phyloP scores from a whole-genome alignment of 148 eudicot species.

The Salicornia ramosissima region DNA sequence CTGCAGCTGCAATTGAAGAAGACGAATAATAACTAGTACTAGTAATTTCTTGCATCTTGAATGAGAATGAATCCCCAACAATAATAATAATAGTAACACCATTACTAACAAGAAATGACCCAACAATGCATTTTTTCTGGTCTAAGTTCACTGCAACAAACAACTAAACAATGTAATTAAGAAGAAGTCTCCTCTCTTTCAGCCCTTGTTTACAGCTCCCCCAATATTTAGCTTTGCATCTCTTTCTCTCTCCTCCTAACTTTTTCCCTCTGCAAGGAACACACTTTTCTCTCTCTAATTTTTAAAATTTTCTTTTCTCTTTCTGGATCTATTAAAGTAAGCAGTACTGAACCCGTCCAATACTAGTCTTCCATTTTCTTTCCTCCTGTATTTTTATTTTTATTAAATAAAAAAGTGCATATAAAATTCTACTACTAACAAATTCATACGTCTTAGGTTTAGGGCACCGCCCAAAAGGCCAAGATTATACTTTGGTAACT shows the following conservation, averaged over 20 bases:
- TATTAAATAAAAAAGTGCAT: too few relatives aligned
- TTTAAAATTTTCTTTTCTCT: not conserved
- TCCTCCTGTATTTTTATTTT: too few relatives aligned
- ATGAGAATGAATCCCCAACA: not conserved
- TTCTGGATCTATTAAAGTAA: not conserved
- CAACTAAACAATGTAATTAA: too few relatives aligned
- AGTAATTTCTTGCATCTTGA: not conserved
- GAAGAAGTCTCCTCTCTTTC: not conserved
- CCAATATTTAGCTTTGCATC: not conserved
- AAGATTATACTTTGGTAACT: too few relatives aligned
- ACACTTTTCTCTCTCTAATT: conserved; percentile 2
- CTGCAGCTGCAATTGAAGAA: not conserved
- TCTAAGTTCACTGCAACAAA: too few relatives aligned
- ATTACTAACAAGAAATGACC: not conserved
- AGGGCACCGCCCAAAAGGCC: too few relatives aligned
- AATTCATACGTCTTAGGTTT: too few relatives aligned
- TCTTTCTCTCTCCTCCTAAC: conserved; percentile 1
- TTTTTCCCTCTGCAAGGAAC: not conserved
- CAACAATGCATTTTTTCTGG: not conserved
- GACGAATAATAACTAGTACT: too few relatives aligned
- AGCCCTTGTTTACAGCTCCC: not conserved
- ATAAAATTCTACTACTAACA: too few relatives aligned
- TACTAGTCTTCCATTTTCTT: not conserved
- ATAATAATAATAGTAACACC: not conserved
- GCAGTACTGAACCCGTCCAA: not conserved